Evolutionary conservation across 768 basidiomycete species (phyloP).

Genomic region (Lactarius deliciosus): DNA sequence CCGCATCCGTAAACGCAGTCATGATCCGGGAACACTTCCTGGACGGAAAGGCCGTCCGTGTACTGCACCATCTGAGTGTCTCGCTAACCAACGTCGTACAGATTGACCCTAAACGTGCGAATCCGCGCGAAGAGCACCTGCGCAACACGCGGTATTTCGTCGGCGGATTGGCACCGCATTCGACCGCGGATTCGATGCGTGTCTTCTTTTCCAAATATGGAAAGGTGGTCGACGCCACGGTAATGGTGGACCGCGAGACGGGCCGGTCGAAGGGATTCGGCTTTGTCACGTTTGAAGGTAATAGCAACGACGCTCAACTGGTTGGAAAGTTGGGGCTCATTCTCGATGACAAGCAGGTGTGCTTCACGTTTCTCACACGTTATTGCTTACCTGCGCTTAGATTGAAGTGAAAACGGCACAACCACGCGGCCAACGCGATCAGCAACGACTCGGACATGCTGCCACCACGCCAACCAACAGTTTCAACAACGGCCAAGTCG

Average conservation of each 20-base stretch:
- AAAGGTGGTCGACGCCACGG: no score
- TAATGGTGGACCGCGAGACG: slow-evolving; percentile 97
- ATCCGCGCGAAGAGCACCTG: slow-evolving; percentile 95
- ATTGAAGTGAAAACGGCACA: no score
- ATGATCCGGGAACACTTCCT: slow-evolving; percentile 94
- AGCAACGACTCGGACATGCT: no score
- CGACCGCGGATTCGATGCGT: no score
- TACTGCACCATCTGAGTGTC: slow-evolving; percentile 19
- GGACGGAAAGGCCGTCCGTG: slow-evolving; percentile 93
- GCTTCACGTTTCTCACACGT: slow-evolving; percentile 31
- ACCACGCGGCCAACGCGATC: no score
- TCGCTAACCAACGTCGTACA: no score
- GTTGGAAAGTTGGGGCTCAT: slow-evolving; percentile 82
- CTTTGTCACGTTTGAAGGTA: slow-evolving; percentile 93
- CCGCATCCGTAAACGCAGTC: slow-evolving; percentile 90
- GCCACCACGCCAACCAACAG: no score
- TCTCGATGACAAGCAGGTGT: slow-evolving; percentile 84
- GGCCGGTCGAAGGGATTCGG: slow-evolving; percentile 96
- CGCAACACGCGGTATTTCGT: no score
- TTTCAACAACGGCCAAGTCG: slow-evolving; percentile 33
- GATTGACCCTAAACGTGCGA: slow-evolving; percentile 99
- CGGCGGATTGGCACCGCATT: no score
- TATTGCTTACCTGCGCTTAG: slow-evolving; percentile 41
- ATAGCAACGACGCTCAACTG: slow-evolving; percentile 83
- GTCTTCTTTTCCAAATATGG: no score